Evolutionary conservation across 2,329 filamentous ascomycete species (phyloP).

Genomic region (Colletotrichum zoysiae): DNA sequence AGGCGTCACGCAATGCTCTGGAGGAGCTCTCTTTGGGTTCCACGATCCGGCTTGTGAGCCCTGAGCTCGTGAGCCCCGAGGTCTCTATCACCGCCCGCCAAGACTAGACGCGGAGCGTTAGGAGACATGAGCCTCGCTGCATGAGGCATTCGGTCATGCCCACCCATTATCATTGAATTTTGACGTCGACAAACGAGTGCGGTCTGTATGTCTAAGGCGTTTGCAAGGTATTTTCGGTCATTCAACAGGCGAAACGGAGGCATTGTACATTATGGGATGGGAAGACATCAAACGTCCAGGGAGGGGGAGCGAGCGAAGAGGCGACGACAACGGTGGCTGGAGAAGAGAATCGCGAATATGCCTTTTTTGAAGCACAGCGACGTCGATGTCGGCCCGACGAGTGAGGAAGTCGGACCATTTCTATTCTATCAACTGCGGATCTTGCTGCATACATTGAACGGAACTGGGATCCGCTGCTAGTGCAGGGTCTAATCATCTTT

Average conservation of each 20-base stretch:
- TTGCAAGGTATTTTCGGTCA: constrained; percentile 38
- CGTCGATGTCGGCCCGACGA: background rate
- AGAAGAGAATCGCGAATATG: background rate
- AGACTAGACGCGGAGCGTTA: constrained; percentile 9
- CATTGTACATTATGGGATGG: constrained; percentile 39
- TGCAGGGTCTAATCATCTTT: constrained; percentile 8
- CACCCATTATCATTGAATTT: constrained; percentile 19
- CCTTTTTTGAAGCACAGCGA: background rate
- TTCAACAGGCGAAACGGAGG: constrained; percentile 40
- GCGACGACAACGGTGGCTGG: constrained; percentile 18
- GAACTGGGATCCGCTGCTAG: constrained; percentile 7
- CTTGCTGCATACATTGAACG: constrained; percentile 25
- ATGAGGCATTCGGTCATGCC: background rate
- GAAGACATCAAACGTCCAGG: constrained; percentile 4
- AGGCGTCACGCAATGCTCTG: constrained; percentile 42
- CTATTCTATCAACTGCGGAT: constrained; percentile 10
- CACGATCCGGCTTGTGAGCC: constrained; percentile 41
- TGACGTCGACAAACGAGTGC: constrained; percentile 40
- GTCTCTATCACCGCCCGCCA: constrained; percentile 41
- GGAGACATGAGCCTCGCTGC: constrained; percentile 1
- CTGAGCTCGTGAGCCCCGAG: constrained; percentile 33
- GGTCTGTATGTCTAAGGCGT: constrained; percentile 37
- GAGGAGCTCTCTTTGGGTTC: constrained; percentile 38
- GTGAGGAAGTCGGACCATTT: constrained; percentile 12
- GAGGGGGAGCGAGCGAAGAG: constrained; percentile 10